phyloP scores from a whole-genome alignment of 306 rosid genomes.

The Vigna nakashimae region DNA sequence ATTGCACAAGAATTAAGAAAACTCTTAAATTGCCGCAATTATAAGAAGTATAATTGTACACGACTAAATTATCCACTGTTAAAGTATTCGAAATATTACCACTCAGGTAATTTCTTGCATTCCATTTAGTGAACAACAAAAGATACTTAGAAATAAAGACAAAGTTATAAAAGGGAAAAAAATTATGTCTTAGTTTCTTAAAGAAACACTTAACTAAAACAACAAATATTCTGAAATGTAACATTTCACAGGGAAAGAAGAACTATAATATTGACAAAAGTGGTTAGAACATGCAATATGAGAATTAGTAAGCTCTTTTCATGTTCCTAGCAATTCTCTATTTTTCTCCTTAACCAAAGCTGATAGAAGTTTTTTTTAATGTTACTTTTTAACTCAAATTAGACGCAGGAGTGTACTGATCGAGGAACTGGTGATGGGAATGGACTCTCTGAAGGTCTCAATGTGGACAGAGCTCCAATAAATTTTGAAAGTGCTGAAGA shows the following conservation, averaged over 20 bases:
- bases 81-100: not conserved
- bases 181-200: not conserved
- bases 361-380: slow-evolving; percentile 10
- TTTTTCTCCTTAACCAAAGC: slow-evolving; percentile 7
- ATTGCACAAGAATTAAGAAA: slow-evolving; percentile 22
- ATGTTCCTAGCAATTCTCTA: slow-evolving; percentile 23
- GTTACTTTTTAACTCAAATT: slow-evolving; percentile 8
- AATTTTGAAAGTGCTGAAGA: slow-evolving; percentile 57
- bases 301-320: slow-evolving; percentile 29
- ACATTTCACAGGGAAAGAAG: slow-evolving; percentile 34
- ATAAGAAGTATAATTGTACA: not conserved
- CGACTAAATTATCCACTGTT: slow-evolving; percentile 2
- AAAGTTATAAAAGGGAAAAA: no score
- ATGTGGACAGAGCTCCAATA: slow-evolving; percentile 55
- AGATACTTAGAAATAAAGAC: not conserved
- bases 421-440: slow-evolving; percentile 51
- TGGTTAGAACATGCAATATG: slow-evolving; percentile 29
- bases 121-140: not conserved
- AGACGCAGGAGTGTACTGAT: slow-evolving; percentile 57
- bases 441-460: slow-evolving; percentile 60
- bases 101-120: not conserved
- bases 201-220: slow-evolving; percentile 4
- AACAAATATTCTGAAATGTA: slow-evolving; percentile 7
- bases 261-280: slow-evolving; percentile 14
- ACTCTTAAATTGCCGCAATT: not conserved